phyloP scores from a whole-genome alignment of 108 stramenopile species.

The Skeletonema menzelii region DNA sequence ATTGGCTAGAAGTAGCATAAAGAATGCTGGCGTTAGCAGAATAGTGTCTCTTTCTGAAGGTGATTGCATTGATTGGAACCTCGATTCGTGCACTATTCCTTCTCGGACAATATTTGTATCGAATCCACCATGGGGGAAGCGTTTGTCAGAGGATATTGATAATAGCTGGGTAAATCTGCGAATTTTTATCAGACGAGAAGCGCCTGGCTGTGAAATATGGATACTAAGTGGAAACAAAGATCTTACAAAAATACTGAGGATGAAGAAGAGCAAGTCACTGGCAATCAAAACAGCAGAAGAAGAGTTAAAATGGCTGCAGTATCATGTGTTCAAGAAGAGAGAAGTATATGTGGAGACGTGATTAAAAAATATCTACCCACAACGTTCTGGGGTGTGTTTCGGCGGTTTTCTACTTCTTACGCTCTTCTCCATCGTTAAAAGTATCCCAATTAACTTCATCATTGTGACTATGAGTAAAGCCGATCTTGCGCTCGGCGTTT shows the following conservation, averaged over 20 bases:
- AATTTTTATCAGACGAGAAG: constrained; percentile 63
- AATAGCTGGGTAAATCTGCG: constrained; percentile 76
- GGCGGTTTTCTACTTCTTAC: constrained; percentile 20
- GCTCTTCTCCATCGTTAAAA: constrained; percentile 46
- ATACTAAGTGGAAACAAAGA: constrained; percentile 77
- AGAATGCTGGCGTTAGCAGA: constrained; percentile 52
- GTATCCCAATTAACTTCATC: constrained; percentile 71
- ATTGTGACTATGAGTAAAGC: constrained; percentile 74
- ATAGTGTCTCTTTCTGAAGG: constrained; percentile 56
- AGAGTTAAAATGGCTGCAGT: constrained; percentile 83
- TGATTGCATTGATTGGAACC: constrained; percentile 65
- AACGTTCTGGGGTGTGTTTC: no score
- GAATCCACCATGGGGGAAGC: constrained; percentile 86
- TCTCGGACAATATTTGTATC: constrained; percentile 56
- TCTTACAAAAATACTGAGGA: constrained; percentile 63
- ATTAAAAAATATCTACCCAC: no score
- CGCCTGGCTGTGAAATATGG: constrained; percentile 64
- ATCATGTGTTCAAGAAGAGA: constrained; percentile 47
- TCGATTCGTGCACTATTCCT: constrained; percentile 19
- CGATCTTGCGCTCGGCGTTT: constrained; percentile 54
- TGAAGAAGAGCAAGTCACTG: constrained; percentile 63
- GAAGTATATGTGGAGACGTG: background rate
- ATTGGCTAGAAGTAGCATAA: constrained; percentile 36
- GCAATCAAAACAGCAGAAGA: constrained; percentile 74
- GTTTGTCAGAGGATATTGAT: constrained; percentile 72